Conservation (phyloP, 1,284 basidiomycete species). For the Cryptococcus maquisensis region DNA sequence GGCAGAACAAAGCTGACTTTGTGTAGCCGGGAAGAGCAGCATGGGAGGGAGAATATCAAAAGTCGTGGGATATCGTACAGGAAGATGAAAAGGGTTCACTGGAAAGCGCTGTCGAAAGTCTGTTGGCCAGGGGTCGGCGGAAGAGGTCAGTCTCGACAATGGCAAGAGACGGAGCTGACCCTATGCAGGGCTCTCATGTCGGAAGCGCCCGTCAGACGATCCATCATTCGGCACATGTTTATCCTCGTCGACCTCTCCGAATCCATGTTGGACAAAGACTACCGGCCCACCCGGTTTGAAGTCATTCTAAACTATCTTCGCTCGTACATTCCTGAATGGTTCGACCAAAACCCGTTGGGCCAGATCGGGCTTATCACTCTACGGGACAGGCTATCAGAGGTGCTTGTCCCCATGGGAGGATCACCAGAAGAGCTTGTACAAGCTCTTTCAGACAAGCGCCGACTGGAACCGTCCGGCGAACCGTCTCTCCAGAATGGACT, state of each 20-base stretch:
- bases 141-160: constrained; percentile 58
- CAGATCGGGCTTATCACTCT: constrained; percentile 92
- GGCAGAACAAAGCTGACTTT: background rate
- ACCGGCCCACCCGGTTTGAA: constrained; percentile 84
- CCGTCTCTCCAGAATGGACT: constrained; percentile 95
- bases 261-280: constrained; percentile 92
- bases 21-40: constrained; percentile 49
- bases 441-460: constrained; percentile 77
- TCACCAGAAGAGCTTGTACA: constrained; percentile 84
- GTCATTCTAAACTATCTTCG: constrained; percentile 81
- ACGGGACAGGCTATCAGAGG: constrained; percentile 79
- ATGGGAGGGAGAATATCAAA: constrained; percentile 92
- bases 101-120: constrained; percentile 80
- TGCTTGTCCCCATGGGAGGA: constrained; percentile 86
- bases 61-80: constrained; percentile 94
- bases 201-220: constrained; percentile 84
- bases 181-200: constrained; percentile 53
- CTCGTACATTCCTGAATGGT: constrained; percentile 93
- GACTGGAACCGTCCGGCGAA: constrained; percentile 83
- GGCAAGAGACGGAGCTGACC: constrained; percentile 5
- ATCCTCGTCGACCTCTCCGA: constrained; percentile 84
- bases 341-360: constrained; percentile 98
- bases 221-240: constrained; percentile 92
- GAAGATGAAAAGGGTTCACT: constrained; percentile 92
- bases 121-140: constrained; percentile 78